Evolutionary conservation across 129 eudicot genomes (phyloP), one percentile per base, ranked within the genome.

Genomic region (Helianthus tuberosus): DNA sequence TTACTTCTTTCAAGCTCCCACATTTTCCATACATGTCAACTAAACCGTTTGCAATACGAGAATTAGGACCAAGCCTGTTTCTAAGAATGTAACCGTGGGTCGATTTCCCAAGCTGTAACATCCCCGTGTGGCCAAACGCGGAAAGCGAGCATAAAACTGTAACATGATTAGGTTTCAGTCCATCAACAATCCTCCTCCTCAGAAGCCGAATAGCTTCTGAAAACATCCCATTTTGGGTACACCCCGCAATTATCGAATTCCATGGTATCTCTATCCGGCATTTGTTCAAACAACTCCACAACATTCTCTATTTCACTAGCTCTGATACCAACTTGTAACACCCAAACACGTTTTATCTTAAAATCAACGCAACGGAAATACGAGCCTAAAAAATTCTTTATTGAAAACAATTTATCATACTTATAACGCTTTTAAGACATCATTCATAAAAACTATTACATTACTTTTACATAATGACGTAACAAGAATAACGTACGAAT

Each of bases 1-100:
- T 72, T 11, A 91, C 88, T 76, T 83, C 84, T 76, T 72, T 62
- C 76, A 85, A 82, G 82, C 94, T 90, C 65, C 96, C 96, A 57
- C 96, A 90, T 80, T 88, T 90, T 29, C 96, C 96, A 74, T 90
- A 88, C 96, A 90, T 90, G 64, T 90, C 94, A 29, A 90, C 86
- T 75, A 88, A 66, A 15, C 89, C 89, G 54, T 88, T 90, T 4
- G 73, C 69, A 5, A 88, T 61, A 59, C 63, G 86, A 38, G 83
- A 75, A 74, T 84, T 84, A 4, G 77, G 77, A 61, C 81, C 82
- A 67, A 87, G 74, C 41, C 64, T 15, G 62, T 77, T 76, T 46
- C 94, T 79, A 77, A 74, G 79, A 41, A 85, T 69, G 49, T 87
- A 85, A 20, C 83, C 86, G 14, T 90, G 96, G 5, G 86, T 77